Evolutionary conservation across 768 basidiomycete genomes (phyloP).

Genomic region (Pulveroboletus sp.): DNA sequence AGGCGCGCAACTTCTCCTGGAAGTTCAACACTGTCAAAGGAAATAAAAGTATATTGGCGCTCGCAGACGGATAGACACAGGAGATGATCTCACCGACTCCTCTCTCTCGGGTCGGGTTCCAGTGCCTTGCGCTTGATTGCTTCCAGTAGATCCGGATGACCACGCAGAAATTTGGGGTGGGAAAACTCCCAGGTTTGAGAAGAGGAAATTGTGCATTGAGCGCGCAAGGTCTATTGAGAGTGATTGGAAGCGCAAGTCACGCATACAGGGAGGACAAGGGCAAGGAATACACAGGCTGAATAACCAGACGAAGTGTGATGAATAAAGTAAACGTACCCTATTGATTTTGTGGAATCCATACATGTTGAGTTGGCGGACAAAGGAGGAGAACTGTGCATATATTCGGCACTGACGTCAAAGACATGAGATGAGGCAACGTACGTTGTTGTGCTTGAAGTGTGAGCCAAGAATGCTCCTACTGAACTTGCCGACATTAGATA

Average conservation of each 20-base stretch:
- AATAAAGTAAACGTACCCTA: conserved; percentile 47
- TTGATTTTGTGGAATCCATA: conserved; percentile 96
- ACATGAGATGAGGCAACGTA: conserved; percentile 38
- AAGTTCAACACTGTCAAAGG: conserved; percentile 66
- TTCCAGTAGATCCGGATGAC: conserved; percentile 75
- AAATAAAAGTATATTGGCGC: conserved; percentile 1
- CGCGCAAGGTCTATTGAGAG: conserved; percentile 64
- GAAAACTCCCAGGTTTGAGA: conserved; percentile 89
- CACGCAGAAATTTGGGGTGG: conserved; percentile 82
- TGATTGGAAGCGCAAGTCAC: neutral
- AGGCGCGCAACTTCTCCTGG: conserved; percentile 65
- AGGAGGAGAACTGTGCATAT: conserved; percentile 76
- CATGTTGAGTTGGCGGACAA: conserved; percentile 94
- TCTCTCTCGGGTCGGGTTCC: conserved; percentile 66
- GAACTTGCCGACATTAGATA: conserved; percentile 84
- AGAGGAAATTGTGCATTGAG: conserved; percentile 76
- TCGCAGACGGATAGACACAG: neutral
- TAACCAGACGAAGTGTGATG: neutral
- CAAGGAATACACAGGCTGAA: conserved; percentile 3
- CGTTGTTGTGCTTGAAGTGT: conserved; percentile 91
- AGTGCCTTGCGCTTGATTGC: conserved; percentile 86
- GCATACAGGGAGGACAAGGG: too few species aligned
- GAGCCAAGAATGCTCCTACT: conserved; percentile 80
- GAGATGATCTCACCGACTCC: conserved; percentile 20
- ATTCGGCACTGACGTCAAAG: conserved; percentile 3